These are phyloP conservation scores for Clarireedia homoeocarpa DNA, from an alignment of 2,329 filamentous ascomycete species.

Conservation along the genomic window DNA sequence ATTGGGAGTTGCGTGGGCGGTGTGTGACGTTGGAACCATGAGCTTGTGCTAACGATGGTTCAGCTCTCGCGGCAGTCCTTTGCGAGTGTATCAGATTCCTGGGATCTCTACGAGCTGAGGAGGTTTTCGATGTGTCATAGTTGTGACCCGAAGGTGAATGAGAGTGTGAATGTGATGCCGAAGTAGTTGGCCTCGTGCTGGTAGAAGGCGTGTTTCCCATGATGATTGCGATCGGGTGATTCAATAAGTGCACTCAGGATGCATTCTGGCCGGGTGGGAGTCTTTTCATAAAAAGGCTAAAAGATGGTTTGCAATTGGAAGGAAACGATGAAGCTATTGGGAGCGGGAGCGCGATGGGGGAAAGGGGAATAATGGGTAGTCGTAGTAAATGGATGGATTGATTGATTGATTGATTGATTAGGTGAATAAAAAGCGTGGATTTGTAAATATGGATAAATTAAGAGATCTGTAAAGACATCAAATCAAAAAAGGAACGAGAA, in stretches of 20 bases:
- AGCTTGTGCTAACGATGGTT: slow-evolving; percentile 54
- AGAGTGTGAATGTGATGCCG: slow-evolving; percentile 25
- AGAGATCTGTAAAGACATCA: no score
- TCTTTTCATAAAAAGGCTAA: not conserved
- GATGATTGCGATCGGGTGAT: slow-evolving; percentile 18
- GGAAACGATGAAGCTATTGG: not conserved
- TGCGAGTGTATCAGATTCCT: slow-evolving; percentile 48
- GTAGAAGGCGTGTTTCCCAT: slow-evolving; percentile 41
- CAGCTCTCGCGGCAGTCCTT: slow-evolving; percentile 50
- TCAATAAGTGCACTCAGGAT: not conserved
- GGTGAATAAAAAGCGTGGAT: no score
- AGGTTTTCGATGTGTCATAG: slow-evolving; percentile 23
- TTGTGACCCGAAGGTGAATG: slow-evolving; percentile 23
- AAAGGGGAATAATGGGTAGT: no score
- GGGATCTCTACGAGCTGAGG: slow-evolving; percentile 32
- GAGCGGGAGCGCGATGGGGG: no score
- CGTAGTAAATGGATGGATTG: no score
- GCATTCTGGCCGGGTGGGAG: not conserved
- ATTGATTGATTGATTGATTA: no score
- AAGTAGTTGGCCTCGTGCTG: slow-evolving; percentile 31
- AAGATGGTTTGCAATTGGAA: not conserved
- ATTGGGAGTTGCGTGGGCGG: slow-evolving; percentile 23
- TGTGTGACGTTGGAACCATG: slow-evolving; percentile 27
- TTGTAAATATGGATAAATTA: no score
- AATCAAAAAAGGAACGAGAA: no score